Percentiles rank a stretch among this genome's conserved stretches.
These are phyloP conservation scores for Curvularia sp. DNA, from an alignment of 2,329 filamentous ascomycete species.

Conservation along the genomic window DNA sequence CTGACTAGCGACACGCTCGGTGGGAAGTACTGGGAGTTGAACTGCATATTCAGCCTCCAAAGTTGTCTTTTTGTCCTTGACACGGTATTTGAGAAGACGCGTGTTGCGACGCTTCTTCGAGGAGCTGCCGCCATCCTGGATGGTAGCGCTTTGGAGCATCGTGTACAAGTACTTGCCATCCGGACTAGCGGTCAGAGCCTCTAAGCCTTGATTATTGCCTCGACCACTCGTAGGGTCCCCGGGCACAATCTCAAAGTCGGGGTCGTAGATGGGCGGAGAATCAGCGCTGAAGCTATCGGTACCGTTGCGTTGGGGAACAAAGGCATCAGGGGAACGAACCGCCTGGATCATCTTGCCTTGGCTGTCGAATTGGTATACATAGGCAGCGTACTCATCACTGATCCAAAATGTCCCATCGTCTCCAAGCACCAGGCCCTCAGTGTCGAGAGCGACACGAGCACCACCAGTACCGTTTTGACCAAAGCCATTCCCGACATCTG, in stretches of 20 bases:
- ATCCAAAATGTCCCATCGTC: slow-evolving; percentile 71
- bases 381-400: slow-evolving; percentile 69
- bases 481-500: slow-evolving; percentile 70
- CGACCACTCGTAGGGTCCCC: slow-evolving; percentile 67
- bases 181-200: slow-evolving; percentile 69
- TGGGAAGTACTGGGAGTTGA: slow-evolving; percentile 65
- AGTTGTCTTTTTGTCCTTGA: slow-evolving; percentile 56
- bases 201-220: slow-evolving; percentile 77
- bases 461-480: slow-evolving; percentile 67
- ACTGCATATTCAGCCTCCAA: slow-evolving; percentile 71
- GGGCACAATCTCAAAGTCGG: slow-evolving; percentile 59
- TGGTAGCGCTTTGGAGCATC: slow-evolving; percentile 69
- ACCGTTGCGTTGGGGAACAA: slow-evolving; percentile 69
- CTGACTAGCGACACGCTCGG: slow-evolving; percentile 67
- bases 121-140: slow-evolving; percentile 60
- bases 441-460: slow-evolving; percentile 66
- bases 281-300: slow-evolving; percentile 68
- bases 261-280: slow-evolving; percentile 68
- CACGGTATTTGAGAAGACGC: slow-evolving; percentile 70
- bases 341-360: slow-evolving; percentile 67
- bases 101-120: slow-evolving; percentile 64
- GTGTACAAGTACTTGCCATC: slow-evolving; percentile 70
- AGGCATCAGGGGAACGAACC: slow-evolving; percentile 69
- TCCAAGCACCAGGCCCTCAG: slow-evolving; percentile 70
- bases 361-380: slow-evolving; percentile 69